These are phyloP conservation scores for Brasilioporus rufonigricans DNA, from an alignment of 768 basidiomycete genomes.

Conservation along the genomic window DNA sequence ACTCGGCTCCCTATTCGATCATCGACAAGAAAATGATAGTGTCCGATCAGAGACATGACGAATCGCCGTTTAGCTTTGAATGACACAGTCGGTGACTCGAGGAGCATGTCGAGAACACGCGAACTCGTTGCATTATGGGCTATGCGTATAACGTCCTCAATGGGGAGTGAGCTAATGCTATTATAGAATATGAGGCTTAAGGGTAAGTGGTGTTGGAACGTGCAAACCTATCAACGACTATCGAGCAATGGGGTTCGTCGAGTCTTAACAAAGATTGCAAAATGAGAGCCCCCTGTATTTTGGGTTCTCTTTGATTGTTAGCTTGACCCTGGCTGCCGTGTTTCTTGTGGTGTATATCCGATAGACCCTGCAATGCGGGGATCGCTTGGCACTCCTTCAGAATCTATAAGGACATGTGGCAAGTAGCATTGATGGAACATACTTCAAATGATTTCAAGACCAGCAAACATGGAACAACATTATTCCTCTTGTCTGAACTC, in stretches of 20 bases:
- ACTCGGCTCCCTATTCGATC: constrained; percentile 90
- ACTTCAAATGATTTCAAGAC: constrained; percentile 52
- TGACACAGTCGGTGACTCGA: constrained; percentile 67
- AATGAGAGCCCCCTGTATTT: constrained; percentile 81
- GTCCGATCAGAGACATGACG: constrained; percentile 71
- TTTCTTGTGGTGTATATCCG: constrained; percentile 13
- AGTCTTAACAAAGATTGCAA: constrained; percentile 80
- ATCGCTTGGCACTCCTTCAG: constrained; percentile 24
- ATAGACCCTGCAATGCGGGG: constrained; percentile 4
- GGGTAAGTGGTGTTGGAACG: background rate
- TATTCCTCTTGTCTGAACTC: constrained; percentile 44
- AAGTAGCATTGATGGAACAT: constrained; percentile 8
- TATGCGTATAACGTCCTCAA: constrained; percentile 57
- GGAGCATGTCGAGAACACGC: constrained; percentile 74
- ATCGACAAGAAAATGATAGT: constrained; percentile 79
- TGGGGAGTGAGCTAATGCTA: constrained; percentile 58
- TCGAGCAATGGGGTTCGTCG: constrained; percentile 59
- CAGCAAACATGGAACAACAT: constrained; percentile 69
- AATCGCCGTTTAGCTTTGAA: constrained; percentile 66
- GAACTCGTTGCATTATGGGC: constrained; percentile 69
- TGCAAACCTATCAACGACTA: constrained; percentile 67
- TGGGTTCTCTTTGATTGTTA: constrained; percentile 53
- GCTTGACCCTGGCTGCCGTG: constrained; percentile 15
- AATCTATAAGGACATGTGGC: constrained; percentile 1
- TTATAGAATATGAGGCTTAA: constrained; percentile 5